Evolutionary conservation across 2,329 filamentous ascomycete species (phyloP).

Genomic region (Venturia asperata): DNA sequence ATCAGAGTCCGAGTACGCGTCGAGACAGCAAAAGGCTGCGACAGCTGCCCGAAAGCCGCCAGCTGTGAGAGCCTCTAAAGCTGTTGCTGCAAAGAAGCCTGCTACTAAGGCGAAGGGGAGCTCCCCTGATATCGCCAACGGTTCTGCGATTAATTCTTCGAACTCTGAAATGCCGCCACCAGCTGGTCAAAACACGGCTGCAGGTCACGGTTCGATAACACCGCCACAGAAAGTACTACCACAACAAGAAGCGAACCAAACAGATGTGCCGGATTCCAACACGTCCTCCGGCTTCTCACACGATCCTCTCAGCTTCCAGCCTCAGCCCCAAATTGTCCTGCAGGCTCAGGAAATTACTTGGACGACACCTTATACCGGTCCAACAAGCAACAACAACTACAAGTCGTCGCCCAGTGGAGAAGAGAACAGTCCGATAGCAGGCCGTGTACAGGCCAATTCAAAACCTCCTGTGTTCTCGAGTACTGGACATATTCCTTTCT

Average conservation of each 20-base stretch:
- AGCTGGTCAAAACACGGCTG: not conserved
- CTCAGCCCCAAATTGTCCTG: not conserved
- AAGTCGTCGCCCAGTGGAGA: not conserved
- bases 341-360: conserved; percentile 7
- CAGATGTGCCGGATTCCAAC: not conserved
- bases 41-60: conserved; percentile 34
- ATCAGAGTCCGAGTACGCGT: conserved; percentile 50
- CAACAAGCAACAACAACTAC: not conserved
- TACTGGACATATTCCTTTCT: conserved; percentile 20
- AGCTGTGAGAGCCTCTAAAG: conserved; percentile 28
- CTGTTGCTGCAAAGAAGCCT: conserved; percentile 22
- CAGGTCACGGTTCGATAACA: not conserved
- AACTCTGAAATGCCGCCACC: not conserved
- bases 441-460: not conserved
- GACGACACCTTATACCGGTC: conserved; percentile 6
- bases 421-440: not conserved
- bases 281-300: not conserved
- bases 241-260: not conserved
- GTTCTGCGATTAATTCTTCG: not conserved
- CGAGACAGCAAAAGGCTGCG: conserved; percentile 38
- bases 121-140: not conserved
- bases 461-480: conserved; percentile 14
- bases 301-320: not conserved
- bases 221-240: not conserved
- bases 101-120: conserved; percentile 16